Evolutionary conservation across 495 filamentous ascomycete genomes (phyloP), one percentile per base, ranked within the genome.

Genomic region (Daldinia bambusicola): DNA sequence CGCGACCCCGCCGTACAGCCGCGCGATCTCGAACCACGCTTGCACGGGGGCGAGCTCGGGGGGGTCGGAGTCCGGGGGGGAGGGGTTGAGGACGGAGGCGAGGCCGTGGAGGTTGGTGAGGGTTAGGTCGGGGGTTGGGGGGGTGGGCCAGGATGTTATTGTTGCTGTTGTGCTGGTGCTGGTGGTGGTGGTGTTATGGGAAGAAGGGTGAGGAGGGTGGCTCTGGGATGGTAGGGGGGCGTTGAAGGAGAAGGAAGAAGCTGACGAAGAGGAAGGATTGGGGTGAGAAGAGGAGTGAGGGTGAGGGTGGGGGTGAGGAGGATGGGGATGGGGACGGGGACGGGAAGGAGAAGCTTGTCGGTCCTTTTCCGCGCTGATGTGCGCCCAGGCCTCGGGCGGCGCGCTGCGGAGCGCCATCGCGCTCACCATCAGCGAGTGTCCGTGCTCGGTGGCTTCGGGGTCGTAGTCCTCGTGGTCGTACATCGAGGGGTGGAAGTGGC

Each of bases 31-130:
- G 74, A 85, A 86, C 83, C 83, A 86, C 0, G 79, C 82, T 70
- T 86, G 84, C 55, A 86, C 83, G 18, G 84, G 84, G 66, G 83
- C 80, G 34, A 86, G 75, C 66, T 85, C 83, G 8, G 22, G 16
- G 69, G 50, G 43, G 75, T 78, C 0, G 62, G 14, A n/a, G n/a
- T n/a, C n/a, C 83, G 8, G 22, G 16, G 69, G 50, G 43, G 75
- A 60, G 14, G 76, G 74, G 55, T 76, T 80, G 13, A 83, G 74
- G 20, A 73, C 72, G 18, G 71, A 63, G 5, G 79, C 78, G n/a
- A 86, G 80, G 6, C 74, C 77, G 62, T 78, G 71, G 12, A 85
- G 78, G 31, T 70, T 66, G 14, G 60, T 60, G 14, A 85, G 77
- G 18, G 80, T 78, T 0, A 84, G 75, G 13, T 72, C 12, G 9